Evolutionary conservation across 2,329 filamentous ascomycete genomes (phyloP).

Genomic region (Dryadomyces sulphureus): DNA sequence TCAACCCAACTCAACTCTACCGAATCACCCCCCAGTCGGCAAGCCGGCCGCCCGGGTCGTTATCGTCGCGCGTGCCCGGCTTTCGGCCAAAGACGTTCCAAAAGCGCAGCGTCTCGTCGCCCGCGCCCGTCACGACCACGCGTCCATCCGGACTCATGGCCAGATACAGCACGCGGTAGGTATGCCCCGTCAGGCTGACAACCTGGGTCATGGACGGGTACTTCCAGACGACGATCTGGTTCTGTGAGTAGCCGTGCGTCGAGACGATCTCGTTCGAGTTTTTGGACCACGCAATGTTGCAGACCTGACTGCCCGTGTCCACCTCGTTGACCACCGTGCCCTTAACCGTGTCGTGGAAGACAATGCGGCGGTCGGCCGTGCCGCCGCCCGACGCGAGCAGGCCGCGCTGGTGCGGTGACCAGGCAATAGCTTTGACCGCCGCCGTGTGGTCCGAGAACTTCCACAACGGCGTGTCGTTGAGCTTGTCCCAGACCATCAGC

Average conservation of each 20-base stretch:
- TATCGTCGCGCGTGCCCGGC: conserved; percentile 55
- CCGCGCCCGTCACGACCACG: conserved; percentile 86
- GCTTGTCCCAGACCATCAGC: conserved; percentile 94
- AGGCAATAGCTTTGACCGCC: conserved; percentile 93
- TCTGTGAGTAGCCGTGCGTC: conserved; percentile 94
- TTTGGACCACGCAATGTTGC: conserved; percentile 92
- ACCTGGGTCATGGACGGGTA: conserved; percentile 98
- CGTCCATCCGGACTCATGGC: conserved; percentile 95
- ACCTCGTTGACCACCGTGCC: conserved; percentile 71
- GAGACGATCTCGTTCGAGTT: conserved; percentile 96
- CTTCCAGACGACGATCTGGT: conserved; percentile 99
- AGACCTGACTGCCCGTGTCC: conserved; percentile 97
- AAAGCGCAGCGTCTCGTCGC: conserved; percentile 89
- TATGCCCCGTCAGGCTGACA: conserved; percentile 87
- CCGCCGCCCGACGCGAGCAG: conserved; percentile 91
- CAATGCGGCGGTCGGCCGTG: conserved; percentile 89
- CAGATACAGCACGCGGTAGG: conserved; percentile 80
- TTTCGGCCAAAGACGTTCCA: conserved; percentile 92
- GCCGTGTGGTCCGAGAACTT: conserved; percentile 92
- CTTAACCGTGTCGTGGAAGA: conserved; percentile 93
- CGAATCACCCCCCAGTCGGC: conserved; percentile 77
- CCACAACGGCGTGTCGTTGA: conserved; percentile 81
- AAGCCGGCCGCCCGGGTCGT: conserved; percentile 45
- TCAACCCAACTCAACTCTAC: conserved; percentile 24
- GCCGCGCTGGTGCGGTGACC: conserved; percentile 91